These are phyloP conservation scores for Blastocystis sp. DNA, from an alignment of 352 stramenopile species.

Conservation along the genomic window DNA sequence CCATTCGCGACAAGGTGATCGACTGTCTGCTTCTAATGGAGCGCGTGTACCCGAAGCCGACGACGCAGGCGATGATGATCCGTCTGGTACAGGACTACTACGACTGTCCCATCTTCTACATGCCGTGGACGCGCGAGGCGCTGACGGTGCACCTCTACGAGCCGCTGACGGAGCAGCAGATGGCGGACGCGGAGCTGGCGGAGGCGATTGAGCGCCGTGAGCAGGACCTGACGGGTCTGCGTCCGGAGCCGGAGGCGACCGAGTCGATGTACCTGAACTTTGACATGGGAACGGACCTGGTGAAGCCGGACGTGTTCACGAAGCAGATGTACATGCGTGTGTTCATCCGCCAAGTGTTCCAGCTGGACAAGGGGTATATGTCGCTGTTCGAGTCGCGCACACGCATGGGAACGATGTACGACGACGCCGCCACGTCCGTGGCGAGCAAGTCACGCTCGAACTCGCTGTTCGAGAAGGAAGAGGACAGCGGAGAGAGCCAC, in stretches of 20 bases:
- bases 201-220: neutral
- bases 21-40: conserved; percentile 41
- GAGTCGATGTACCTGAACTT: conserved; percentile 15
- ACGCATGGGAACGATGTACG: neutral
- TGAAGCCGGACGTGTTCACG: conserved; percentile 20
- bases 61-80: conserved; percentile 46
- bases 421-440: neutral
- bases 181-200: neutral
- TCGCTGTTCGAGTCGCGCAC: neutral
- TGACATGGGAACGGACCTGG: conserved; percentile 45
- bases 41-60: conserved; percentile 36
- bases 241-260: neutral
- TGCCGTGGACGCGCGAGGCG: conserved; percentile 29
- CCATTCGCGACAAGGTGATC: conserved; percentile 29
- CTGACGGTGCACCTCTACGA: conserved; percentile 21
- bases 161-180: neutral
- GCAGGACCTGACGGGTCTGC: neutral
- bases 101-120: conserved; percentile 42
- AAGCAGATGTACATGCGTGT: conserved; percentile 54
- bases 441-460: neutral
- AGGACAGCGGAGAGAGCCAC: neutral
- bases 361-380: neutral
- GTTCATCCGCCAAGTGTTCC: conserved; percentile 22
- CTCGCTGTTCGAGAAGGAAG: neutral
- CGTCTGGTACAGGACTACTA: conserved; percentile 42